Evolutionary conservation across 2,329 filamentous ascomycete species (phyloP), one percentile per base, ranked within the genome.

Genomic region (Monosporascus cannonballus): DNA sequence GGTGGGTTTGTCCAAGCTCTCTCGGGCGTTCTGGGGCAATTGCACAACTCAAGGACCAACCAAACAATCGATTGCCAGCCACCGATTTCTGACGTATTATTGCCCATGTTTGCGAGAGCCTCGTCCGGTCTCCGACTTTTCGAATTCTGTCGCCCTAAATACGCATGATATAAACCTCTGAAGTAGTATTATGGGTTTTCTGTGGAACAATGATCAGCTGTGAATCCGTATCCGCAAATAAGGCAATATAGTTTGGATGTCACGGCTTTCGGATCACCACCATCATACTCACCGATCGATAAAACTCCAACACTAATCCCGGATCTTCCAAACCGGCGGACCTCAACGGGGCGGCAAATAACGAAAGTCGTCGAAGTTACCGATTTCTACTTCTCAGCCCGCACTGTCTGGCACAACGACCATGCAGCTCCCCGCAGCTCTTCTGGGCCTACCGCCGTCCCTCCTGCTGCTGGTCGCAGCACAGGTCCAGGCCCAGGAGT

Each of bases 381-480:
- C 4, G 11, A 34, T 34, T 11, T 34, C 30, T 30, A 34, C 11
- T 14, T 5, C 6, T 34, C 14, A 34, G 30, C 30, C 5, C 30
- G 9, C 30, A 5, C 30, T 11, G 11, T 34, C 9, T 34, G 8
- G 20, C 17, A 20, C 41, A 37, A 22, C 30, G 42, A 59, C 41
- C 27, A 80, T 79, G 77, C 70, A 66, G 54, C 60, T 69, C 46
- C 47, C 69, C 3, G 64, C 68, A 5, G 53, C 58, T 9, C 54
- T 76, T n/a, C 54, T 73, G 37, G 56, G 67, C 46, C 67, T 78
- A 7, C 71, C 76, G 9, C 59, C 71, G 7, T 72, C 75, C n/a
- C 62, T 79, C 42, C 69, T 80, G 44, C 65, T 76, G 17, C 69
- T 81, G 24, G 60, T 78, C 45, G 65, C 72, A 2, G 68, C 69